Conservation (phyloP, 306 rosid species). For the Cicer yamashitae region DNA sequence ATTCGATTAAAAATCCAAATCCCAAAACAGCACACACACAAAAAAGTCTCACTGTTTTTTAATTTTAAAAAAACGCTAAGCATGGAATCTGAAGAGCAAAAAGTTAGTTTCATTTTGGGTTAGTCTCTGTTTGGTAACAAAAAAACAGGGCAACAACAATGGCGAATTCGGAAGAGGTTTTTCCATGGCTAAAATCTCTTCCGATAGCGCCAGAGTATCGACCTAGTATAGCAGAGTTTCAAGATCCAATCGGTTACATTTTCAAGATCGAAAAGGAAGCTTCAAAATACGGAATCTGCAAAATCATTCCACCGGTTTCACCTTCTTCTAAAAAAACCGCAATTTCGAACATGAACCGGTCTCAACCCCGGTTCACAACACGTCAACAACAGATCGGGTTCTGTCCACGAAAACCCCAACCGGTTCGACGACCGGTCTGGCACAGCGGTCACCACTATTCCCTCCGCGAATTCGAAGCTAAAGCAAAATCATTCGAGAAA, state of each 20-base stretch:
- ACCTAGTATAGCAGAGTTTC: slow-evolving; percentile 72
- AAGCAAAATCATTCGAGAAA: slow-evolving; percentile 72
- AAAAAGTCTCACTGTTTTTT: background rate
- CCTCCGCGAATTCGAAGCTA: slow-evolving; percentile 61
- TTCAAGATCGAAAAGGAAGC: slow-evolving; percentile 88
- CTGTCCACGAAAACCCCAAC: slow-evolving; percentile 68
- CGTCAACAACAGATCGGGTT: slow-evolving; percentile 91
- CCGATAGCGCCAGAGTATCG: slow-evolving; percentile 78
- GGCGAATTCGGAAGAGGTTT: slow-evolving; percentile 71
- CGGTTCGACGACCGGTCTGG: slow-evolving; percentile 78
- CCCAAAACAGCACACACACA: slow-evolving; percentile 27
- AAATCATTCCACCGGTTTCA: slow-evolving; percentile 75
- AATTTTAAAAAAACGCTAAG: slow-evolving; percentile 32
- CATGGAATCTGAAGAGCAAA: slow-evolving; percentile 51
- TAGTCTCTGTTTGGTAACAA: background rate
- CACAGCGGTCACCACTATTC: slow-evolving; percentile 76
- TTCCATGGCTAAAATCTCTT: slow-evolving; percentile 71
- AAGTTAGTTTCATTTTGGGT: background rate
- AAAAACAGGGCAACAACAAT: slow-evolving; percentile 50
- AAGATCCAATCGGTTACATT: slow-evolving; percentile 90
- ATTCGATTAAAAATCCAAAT: slow-evolving; percentile 9
- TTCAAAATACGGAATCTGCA: slow-evolving; percentile 78
- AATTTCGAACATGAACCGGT: slow-evolving; percentile 64
- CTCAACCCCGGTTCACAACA: slow-evolving; percentile 75
- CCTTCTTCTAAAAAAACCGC: slow-evolving; percentile 71